Evolutionary conservation across 306 rosid species (phyloP).

Genomic region (Cicer chorassanicum): DNA sequence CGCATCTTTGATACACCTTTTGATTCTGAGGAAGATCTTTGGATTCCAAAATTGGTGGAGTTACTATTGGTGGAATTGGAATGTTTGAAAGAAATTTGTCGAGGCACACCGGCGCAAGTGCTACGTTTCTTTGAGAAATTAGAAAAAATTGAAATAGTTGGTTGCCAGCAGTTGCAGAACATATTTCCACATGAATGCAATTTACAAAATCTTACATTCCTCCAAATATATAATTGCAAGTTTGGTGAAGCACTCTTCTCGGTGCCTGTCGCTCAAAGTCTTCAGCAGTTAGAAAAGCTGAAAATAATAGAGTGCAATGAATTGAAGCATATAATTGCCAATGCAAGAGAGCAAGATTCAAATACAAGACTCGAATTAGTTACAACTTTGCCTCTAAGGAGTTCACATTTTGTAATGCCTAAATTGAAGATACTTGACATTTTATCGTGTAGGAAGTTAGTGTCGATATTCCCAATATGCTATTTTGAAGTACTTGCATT

Average conservation of each 20-base stretch:
- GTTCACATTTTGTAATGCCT: background rate
- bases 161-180: background rate
- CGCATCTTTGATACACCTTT: background rate
- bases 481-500: background rate
- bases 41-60: background rate
- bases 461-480: background rate
- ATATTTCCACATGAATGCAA: constrained; percentile 33
- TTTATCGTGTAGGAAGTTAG: background rate
- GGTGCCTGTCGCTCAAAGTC: background rate
- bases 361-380: background rate
- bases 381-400: background rate
- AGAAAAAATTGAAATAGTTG: background rate
- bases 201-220: constrained; percentile 19
- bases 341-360: background rate
- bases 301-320: background rate
- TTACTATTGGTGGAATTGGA: background rate
- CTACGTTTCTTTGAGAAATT: background rate
- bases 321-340: background rate
- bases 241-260: constrained; percentile 19
- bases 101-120: background rate
- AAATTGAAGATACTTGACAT: background rate
- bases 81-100: constrained; percentile 12
- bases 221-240: background rate
- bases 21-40: background rate
- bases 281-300: constrained; percentile 4